These are phyloP conservation scores for Cicer bijugum DNA, from an alignment of 306 rosid genomes.

Conservation along the genomic window DNA sequence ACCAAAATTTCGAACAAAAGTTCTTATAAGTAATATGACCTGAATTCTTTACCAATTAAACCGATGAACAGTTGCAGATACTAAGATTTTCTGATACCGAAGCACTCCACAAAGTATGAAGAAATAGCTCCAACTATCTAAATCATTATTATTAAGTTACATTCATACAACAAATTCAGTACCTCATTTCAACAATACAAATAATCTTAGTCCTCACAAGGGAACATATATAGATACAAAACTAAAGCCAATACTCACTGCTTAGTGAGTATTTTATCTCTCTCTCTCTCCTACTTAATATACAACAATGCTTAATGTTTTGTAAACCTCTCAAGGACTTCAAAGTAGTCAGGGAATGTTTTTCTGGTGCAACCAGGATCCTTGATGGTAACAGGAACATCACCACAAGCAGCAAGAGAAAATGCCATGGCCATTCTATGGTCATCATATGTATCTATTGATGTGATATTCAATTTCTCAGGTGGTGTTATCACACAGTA, in stretches of 20 bases:
- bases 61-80: no score
- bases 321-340: constrained; percentile 79
- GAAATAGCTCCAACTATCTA: not conserved
- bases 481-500: constrained; percentile 97
- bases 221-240: constrained; percentile 30
- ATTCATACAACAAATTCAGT: constrained; percentile 44
- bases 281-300: constrained; percentile 38
- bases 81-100: no score
- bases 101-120: not conserved
- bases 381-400: constrained; percentile 91
- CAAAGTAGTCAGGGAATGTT: constrained; percentile 96
- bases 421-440: constrained; percentile 99
- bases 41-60: no score
- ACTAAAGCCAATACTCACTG: constrained; percentile 47
- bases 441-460: constrained; percentile 95
- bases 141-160: constrained; percentile 11
- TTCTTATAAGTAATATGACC: no score
- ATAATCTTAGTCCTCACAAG: constrained; percentile 18
- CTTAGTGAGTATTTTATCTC: constrained; percentile 44
- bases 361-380: constrained; percentile 98
- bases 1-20: no score
- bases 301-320: constrained; percentile 58
- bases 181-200: constrained; percentile 42
- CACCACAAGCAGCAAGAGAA: constrained; percentile 96
- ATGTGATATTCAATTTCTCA: constrained; percentile 72